Evolutionary conservation across 805 yeast species (phyloP).

Genomic region (Candida hispaniensis): DNA sequence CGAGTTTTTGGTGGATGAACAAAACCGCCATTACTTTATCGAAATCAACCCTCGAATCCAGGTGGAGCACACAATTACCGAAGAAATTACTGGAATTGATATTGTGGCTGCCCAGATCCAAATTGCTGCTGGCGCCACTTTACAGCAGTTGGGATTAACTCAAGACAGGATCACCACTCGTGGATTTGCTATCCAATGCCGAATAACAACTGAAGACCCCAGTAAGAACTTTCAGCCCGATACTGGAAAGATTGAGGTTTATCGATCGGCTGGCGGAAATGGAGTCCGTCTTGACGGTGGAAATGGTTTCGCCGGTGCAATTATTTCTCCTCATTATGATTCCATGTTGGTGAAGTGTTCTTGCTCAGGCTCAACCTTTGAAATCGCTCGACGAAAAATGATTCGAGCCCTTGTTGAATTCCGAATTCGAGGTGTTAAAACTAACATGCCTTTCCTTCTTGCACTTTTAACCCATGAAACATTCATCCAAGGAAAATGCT

Average conservation of each 20-base stretch:
- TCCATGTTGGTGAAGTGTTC: conserved; percentile 97
- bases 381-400: conserved; percentile 96
- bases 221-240: conserved; percentile 95
- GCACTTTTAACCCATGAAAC: conserved; percentile 85
- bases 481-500: conserved; percentile 75
- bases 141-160: conserved; percentile 79
- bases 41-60: conserved; percentile 97
- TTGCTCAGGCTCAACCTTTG: conserved; percentile 94
- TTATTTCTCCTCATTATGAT: conserved; percentile 94
- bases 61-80: conserved; percentile 98
- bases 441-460: conserved; percentile 91
- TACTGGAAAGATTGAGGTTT: conserved; percentile 95
- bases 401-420: conserved; percentile 92
- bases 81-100: conserved; percentile 97
- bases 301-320: conserved; percentile 93
- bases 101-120: conserved; percentile 97
- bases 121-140: conserved; percentile 95
- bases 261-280: conserved; percentile 98
- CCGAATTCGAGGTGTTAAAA: conserved; percentile 97
- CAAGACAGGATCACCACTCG: conserved; percentile 93
- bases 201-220: conserved; percentile 98
- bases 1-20: conserved; percentile 86
- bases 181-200: conserved; percentile 98
- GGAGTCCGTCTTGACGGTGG: conserved; percentile 99
- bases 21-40: conserved; percentile 92